phyloP scores from a whole-genome alignment of 2,329 filamentous ascomycete species.

The Pestalotiopsis fici region DNA sequence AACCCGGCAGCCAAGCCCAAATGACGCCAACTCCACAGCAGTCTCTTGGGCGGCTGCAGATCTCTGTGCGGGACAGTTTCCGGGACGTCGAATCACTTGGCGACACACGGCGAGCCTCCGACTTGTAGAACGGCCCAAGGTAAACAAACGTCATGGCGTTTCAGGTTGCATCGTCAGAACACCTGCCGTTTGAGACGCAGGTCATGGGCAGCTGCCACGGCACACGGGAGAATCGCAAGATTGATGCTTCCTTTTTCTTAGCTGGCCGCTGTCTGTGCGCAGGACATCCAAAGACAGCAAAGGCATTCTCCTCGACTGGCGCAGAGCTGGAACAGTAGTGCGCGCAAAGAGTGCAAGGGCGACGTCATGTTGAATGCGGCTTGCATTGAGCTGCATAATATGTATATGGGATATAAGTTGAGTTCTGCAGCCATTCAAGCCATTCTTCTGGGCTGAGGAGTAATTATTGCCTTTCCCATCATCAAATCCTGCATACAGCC shows the following conservation, averaged over 20 bases:
- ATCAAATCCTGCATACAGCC: too few relatives aligned
- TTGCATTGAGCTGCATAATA: too few relatives aligned
- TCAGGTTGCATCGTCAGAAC: not conserved
- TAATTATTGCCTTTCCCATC: too few relatives aligned
- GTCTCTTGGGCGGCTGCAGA: not conserved
- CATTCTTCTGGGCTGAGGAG: too few relatives aligned
- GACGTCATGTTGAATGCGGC: too few relatives aligned
- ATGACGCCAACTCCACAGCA: not conserved
- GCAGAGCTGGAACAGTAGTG: too few relatives aligned
- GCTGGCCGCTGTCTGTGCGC: too few relatives aligned
- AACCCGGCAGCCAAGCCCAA: conserved; percentile 5
- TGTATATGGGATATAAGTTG: too few relatives aligned
- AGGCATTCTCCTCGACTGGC: not conserved
- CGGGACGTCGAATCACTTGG: not conserved
- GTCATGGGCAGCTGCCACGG: not conserved
- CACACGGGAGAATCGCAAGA: not conserved
- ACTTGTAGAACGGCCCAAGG: not conserved
- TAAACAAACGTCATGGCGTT: conserved; percentile 3
- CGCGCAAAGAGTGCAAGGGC: too few relatives aligned
- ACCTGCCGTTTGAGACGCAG: not conserved
- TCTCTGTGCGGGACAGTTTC: not conserved
- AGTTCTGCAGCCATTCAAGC: too few relatives aligned
- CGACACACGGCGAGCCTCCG: not conserved
- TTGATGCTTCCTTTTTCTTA: not conserved
- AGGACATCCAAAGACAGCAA: not conserved